Conservation (phyloP, 257 asterid species). For the Cynanchum wilfordii region DNA sequence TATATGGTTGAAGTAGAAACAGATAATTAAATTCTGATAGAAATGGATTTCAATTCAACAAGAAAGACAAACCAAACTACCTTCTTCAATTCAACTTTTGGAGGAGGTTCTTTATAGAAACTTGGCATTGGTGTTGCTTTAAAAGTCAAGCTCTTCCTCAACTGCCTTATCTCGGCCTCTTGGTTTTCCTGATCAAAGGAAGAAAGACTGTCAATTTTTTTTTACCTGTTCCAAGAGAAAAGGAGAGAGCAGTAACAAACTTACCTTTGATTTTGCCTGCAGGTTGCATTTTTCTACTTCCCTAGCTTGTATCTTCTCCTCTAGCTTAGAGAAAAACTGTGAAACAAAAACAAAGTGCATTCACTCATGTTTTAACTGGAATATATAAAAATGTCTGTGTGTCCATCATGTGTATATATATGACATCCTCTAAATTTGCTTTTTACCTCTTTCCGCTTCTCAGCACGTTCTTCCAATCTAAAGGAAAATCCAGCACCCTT, state of each 20-base stretch:
- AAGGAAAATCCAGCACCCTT: conserved; percentile 53
- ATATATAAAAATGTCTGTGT: too few relatives aligned
- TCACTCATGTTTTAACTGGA: background rate
- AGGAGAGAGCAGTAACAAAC: background rate
- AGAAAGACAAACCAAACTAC: conserved; percentile 25
- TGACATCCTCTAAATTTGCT: background rate
- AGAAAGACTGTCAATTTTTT: conserved; percentile 5
- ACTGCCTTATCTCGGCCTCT: conserved; percentile 76
- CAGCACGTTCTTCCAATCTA: conserved; percentile 78
- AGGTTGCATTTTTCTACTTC: conserved; percentile 56
- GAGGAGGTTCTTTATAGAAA: conserved; percentile 88
- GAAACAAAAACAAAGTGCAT: background rate
- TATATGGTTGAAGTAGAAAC: background rate
- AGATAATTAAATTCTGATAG: background rate
- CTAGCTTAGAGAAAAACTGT: conserved; percentile 82
- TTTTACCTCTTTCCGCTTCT: conserved; percentile 78
- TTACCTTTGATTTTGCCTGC: conserved; percentile 80
- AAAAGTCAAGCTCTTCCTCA: conserved; percentile 69
- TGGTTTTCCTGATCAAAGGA: conserved; percentile 50
- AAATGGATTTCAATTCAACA: background rate
- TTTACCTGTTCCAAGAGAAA: background rate
- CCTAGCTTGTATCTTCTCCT: conserved; percentile 78
- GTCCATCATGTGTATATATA: too few relatives aligned
- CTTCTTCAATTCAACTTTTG: conserved; percentile 72
- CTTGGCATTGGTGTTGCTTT: conserved; percentile 91